Conservation (phyloP, 345 rosid species). For the Citrus cavaleriei region DNA sequence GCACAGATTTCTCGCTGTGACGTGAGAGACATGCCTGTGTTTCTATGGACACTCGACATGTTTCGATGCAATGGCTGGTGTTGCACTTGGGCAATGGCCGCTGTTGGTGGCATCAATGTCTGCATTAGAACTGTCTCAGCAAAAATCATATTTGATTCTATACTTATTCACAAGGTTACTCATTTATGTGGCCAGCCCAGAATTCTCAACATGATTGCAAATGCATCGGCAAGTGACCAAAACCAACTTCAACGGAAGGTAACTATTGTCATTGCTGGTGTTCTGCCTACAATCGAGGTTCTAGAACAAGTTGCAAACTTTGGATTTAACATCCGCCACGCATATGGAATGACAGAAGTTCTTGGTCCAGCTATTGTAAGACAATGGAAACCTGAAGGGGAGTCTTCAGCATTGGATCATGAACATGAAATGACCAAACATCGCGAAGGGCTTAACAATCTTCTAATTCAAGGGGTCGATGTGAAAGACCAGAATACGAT, state of each 20-base stretch:
- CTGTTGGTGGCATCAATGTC: constrained; percentile 46
- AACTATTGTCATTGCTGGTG: constrained; percentile 38
- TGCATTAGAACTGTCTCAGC: constrained; percentile 38
- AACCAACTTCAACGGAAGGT: constrained; percentile 19
- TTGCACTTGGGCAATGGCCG: constrained; percentile 54
- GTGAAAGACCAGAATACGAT: constrained; percentile 52
- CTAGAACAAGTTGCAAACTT: constrained; percentile 31
- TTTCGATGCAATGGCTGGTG: constrained; percentile 78
- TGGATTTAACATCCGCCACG: constrained; percentile 41
- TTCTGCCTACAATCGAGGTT: constrained; percentile 17
- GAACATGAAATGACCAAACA: constrained; percentile 1
- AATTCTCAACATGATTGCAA: constrained; percentile 37
- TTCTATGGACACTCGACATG: constrained; percentile 66
- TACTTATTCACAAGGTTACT: constrained; percentile 34
- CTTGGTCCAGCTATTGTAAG: constrained; percentile 42
- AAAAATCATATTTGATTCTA: constrained; percentile 29
- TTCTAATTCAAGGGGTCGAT: constrained; percentile 38
- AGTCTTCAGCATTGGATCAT: not conserved
- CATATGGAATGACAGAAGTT: constrained; percentile 61
- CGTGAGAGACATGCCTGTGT: constrained; percentile 30
- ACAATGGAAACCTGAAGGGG: constrained; percentile 27
- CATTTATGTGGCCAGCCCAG: constrained; percentile 46
- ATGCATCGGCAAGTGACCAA: not conserved
- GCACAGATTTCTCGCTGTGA: constrained; percentile 30
- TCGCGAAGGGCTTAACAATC: constrained; percentile 27